Percentiles rank a stretch among this genome's conserved stretches.
phyloP scores from a whole-genome alignment of 805 yeast genomes.

The Hanseniaspora lindneri region DNA sequence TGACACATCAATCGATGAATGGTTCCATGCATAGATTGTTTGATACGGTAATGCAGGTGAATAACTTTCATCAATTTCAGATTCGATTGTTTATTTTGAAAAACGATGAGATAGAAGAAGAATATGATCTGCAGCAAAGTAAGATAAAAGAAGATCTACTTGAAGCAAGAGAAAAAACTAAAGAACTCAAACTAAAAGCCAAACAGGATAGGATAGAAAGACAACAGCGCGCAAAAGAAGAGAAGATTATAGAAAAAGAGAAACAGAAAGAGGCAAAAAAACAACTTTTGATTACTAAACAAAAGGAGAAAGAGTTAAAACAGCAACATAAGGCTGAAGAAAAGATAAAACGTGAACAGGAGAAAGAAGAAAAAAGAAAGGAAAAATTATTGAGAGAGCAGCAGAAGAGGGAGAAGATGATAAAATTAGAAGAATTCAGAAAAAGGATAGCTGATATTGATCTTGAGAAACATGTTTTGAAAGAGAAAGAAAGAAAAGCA shows the following conservation, averaged over 20 bases:
- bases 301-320: slow-evolving; percentile 14
- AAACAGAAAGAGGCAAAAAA: slow-evolving; percentile 22
- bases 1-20: slow-evolving; percentile 13
- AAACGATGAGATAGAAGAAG: slow-evolving; percentile 43
- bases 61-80: slow-evolving; percentile 60
- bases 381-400: slow-evolving; percentile 14
- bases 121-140: slow-evolving; percentile 29
- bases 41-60: slow-evolving; percentile 4
- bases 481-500: slow-evolving; percentile 24
- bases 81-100: slow-evolving; percentile 70
- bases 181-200: slow-evolving; percentile 18
- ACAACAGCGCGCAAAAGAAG: slow-evolving; percentile 19
- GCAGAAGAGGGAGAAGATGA: slow-evolving; percentile 10
- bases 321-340: slow-evolving; percentile 6
- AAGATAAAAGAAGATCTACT: slow-evolving; percentile 1
- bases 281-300: slow-evolving; percentile 17
- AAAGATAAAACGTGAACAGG: neutral
- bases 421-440: slow-evolving; percentile 13
- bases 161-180: slow-evolving; percentile 1
- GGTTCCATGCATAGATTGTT: slow-evolving; percentile 14
- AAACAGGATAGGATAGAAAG: slow-evolving; percentile 22
- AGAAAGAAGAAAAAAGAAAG: slow-evolving; percentile 1
- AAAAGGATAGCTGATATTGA: slow-evolving; percentile 22
- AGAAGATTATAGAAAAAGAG: slow-evolving; percentile 21
- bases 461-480: slow-evolving; percentile 26